Evolutionary conservation across 305 asterid species (phyloP).

Genomic region (Fraxinus floribunda): DNA sequence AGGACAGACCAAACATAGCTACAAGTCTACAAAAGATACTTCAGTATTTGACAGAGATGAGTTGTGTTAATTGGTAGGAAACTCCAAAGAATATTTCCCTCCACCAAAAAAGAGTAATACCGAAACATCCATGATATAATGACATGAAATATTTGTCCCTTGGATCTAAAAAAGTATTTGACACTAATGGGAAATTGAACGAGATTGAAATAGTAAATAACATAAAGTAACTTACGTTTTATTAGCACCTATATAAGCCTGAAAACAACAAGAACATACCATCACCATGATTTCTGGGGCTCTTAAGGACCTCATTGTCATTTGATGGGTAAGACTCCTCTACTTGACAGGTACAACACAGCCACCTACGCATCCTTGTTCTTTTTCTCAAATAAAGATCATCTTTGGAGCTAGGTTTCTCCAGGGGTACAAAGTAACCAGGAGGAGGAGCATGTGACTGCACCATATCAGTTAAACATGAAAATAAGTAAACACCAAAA

Average conservation of each 20-base stretch:
- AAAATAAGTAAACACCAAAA: slow-evolving; percentile 2
- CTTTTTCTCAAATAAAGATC: slow-evolving; percentile 60
- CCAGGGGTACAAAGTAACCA: slow-evolving; percentile 65
- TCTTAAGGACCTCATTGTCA: slow-evolving; percentile 75
- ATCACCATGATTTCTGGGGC: slow-evolving; percentile 64
- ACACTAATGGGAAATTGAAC: background rate
- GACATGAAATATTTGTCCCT: background rate
- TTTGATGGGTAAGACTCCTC: slow-evolving; percentile 74
- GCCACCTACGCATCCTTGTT: slow-evolving; percentile 92
- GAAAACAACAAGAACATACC: slow-evolving; percentile 41
- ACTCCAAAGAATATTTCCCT: background rate
- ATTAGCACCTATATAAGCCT: slow-evolving; percentile 4
- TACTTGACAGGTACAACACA: slow-evolving; percentile 79
- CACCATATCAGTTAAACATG: slow-evolving; percentile 21
- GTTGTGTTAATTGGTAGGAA: background rate
- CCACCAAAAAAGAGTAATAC: background rate
- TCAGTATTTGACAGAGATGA: background rate
- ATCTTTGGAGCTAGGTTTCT: slow-evolving; percentile 53
- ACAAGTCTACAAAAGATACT: background rate
- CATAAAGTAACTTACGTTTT: background rate
- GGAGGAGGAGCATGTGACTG: slow-evolving; percentile 84
- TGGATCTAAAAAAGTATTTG: background rate
- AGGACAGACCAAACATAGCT: background rate
- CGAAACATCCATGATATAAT: background rate
- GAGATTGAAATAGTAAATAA: slow-evolving; percentile 12